Evolutionary conservation across 2,329 filamentous ascomycete species (phyloP).

Genomic region (Rhinocladiella mackenziei): DNA sequence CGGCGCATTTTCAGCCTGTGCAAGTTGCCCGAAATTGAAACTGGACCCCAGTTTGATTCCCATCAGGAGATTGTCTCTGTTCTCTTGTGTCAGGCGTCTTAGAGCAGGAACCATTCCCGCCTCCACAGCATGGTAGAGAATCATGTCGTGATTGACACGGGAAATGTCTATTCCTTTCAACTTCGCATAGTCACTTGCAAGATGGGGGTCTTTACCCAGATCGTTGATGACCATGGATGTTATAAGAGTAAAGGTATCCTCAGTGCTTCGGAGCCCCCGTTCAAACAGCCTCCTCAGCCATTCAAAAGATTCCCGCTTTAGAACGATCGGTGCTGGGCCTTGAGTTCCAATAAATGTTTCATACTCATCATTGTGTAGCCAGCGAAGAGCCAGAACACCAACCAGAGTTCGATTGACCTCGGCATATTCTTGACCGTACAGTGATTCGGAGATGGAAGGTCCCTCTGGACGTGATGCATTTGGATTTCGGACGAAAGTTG

Average conservation of each 20-base stretch:
- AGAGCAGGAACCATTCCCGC: conserved; percentile 31
- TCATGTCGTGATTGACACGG: conserved; percentile 34
- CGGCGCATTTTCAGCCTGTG: conserved; percentile 38
- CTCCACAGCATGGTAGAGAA: conserved; percentile 33
- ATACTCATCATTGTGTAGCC: conserved; percentile 37
- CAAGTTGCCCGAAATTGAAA: conserved; percentile 39
- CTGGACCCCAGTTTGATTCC: conserved; percentile 36
- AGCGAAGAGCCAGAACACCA: conserved; percentile 38
- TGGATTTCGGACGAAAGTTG: conserved; percentile 23
- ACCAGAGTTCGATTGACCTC: conserved; percentile 42
- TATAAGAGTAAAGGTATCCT: conserved; percentile 33
- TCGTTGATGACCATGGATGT: conserved; percentile 38
- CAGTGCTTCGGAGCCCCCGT: conserved; percentile 14
- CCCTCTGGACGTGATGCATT: conserved; percentile 9
- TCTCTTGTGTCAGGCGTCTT: conserved; percentile 23
- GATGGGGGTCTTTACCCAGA: conserved; percentile 37
- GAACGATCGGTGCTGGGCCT: conserved; percentile 17
- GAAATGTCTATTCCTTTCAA: conserved; percentile 11
- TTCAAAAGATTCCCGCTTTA: conserved; percentile 32
- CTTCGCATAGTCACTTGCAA: conserved; percentile 29
- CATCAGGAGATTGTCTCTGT: conserved; percentile 31
- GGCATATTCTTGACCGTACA: conserved; percentile 33
- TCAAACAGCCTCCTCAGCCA: conserved; percentile 29
- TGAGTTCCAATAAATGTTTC: conserved; percentile 33
- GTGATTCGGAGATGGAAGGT: conserved; percentile 32